These are phyloP conservation scores for Lipomyces mesembrius DNA, from an alignment of 805 yeast species.

Conservation along the genomic window DNA sequence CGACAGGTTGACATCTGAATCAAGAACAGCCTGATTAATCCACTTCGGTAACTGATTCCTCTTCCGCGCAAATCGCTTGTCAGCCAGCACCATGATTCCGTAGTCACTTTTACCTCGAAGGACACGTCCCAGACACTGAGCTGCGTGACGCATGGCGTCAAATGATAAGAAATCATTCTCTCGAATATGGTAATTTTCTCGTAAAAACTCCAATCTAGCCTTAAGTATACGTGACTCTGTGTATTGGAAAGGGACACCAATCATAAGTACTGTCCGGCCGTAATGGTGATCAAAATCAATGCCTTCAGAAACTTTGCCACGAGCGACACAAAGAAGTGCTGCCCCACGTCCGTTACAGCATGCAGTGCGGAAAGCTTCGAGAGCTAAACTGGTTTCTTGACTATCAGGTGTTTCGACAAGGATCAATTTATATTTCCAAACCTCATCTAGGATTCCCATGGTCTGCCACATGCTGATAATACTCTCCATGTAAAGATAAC, in stretches of 20 bases:
- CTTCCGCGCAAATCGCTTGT: slow-evolving; percentile 75
- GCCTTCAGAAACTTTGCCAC: slow-evolving; percentile 99
- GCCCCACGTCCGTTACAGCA: slow-evolving; percentile 99
- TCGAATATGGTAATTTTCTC: slow-evolving; percentile 89
- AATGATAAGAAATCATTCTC: slow-evolving; percentile 95
- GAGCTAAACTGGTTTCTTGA: slow-evolving; percentile 93
- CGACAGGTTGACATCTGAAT: slow-evolving; percentile 88
- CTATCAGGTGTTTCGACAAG: slow-evolving; percentile 99
- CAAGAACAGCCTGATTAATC: slow-evolving; percentile 91
- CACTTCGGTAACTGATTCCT: slow-evolving; percentile 91
- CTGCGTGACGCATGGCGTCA: slow-evolving; percentile 99
- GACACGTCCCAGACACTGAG: slow-evolving; percentile 97
- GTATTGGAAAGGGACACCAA: slow-evolving; percentile 98
- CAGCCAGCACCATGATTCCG: slow-evolving; percentile 98
- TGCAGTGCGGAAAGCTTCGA: slow-evolving; percentile 94
- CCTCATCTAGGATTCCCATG: slow-evolving; percentile 97
- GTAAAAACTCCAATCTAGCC: slow-evolving; percentile 88
- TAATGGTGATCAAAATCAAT: slow-evolving; percentile 99
- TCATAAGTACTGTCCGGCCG: slow-evolving; percentile 97
- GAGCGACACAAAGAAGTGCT: slow-evolving; percentile 91
- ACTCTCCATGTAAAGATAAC: slow-evolving; percentile 96
- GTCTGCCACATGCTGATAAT: slow-evolving; percentile 98
- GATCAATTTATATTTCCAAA: slow-evolving; percentile 95
- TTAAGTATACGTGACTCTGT: slow-evolving; percentile 95
- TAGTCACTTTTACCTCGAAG: slow-evolving; percentile 97